Percentiles rank a stretch among this genome's conserved stretches.
phyloP scores from a whole-genome alignment of 108 stramenopile genomes.

The Skeletonema grethae region DNA sequence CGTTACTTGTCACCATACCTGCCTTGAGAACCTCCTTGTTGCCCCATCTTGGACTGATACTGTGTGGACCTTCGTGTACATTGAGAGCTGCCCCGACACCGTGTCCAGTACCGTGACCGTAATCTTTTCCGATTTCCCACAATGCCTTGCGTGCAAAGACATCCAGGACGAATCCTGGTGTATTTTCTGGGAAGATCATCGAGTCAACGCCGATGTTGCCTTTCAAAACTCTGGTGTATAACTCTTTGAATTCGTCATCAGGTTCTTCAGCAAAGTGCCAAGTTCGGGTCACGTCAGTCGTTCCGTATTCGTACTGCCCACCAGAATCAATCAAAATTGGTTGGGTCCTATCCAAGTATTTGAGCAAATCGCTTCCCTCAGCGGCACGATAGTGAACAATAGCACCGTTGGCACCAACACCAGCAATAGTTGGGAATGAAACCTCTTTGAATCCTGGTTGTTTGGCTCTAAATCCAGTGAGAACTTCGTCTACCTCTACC shows the following conservation, averaged over 20 bases:
- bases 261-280: conserved; percentile 91
- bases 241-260: conserved; percentile 71
- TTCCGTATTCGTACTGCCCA: conserved; percentile 95
- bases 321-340: conserved; percentile 94
- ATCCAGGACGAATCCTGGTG: conserved; percentile 93
- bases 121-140: conserved; percentile 94
- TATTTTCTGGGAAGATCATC: conserved; percentile 94
- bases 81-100: conserved; percentile 97
- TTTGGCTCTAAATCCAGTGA: conserved; percentile 77
- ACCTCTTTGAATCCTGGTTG: conserved; percentile 82
- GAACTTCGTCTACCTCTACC: conserved; percentile 85
- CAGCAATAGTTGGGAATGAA: conserved; percentile 95
- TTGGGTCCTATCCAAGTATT: conserved; percentile 65
- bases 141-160: conserved; percentile 90
- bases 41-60: conserved; percentile 71
- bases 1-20: conserved; percentile 97
- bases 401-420: conserved; percentile 94
- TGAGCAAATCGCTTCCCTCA: conserved; percentile 61
- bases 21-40: conserved; percentile 79
- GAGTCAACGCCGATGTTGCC: conserved; percentile 93
- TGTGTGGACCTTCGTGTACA: conserved; percentile 97
- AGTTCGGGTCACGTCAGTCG: conserved; percentile 97
- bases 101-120: conserved; percentile 97
- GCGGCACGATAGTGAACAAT: conserved; percentile 95
- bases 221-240: conserved; percentile 94